These are phyloP conservation scores for Carex littledalei DNA, from an alignment of 176 grass and related monocot genomes.

Conservation along the genomic window DNA sequence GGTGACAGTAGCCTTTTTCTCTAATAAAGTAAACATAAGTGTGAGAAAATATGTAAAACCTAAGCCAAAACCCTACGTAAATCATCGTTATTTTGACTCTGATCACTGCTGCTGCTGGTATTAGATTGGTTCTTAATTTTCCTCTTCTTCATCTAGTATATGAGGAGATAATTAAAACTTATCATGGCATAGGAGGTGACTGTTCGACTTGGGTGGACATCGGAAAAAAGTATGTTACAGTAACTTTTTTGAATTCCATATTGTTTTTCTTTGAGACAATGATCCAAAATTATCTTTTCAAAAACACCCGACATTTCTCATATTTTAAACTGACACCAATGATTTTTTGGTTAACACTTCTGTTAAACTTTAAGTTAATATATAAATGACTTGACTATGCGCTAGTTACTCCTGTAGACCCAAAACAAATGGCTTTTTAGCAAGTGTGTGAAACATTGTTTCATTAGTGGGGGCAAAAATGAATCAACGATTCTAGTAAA, in stretches of 20 bases:
- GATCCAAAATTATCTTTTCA: background rate
- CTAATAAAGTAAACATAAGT: too few species aligned
- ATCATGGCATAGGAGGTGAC: conserved; percentile 66
- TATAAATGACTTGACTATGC: background rate
- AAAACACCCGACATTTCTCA: background rate
- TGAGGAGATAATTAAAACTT: conserved; percentile 62
- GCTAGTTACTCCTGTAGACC: background rate
- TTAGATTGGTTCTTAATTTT: too few species aligned
- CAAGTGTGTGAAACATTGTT: background rate
- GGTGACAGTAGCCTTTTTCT: too few species aligned
- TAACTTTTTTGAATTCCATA: background rate
- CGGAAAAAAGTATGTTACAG: conserved; percentile 72
- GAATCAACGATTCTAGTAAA: background rate
- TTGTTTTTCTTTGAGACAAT: background rate
- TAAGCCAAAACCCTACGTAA: too few species aligned
- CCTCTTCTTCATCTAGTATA: too few species aligned
- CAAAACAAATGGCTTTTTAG: background rate
- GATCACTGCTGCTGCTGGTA: too few species aligned
- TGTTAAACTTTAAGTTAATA: background rate
- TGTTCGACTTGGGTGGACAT: conserved; percentile 91
- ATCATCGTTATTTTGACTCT: too few species aligned
- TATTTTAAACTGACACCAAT: background rate
- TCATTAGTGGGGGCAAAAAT: background rate
- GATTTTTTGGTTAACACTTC: background rate
- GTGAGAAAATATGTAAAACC: too few species aligned